Evolutionary conservation across 257 asterid genomes (phyloP), one percentile per base, ranked within the genome.

Genomic region (Nicotiana benthamiana): DNA sequence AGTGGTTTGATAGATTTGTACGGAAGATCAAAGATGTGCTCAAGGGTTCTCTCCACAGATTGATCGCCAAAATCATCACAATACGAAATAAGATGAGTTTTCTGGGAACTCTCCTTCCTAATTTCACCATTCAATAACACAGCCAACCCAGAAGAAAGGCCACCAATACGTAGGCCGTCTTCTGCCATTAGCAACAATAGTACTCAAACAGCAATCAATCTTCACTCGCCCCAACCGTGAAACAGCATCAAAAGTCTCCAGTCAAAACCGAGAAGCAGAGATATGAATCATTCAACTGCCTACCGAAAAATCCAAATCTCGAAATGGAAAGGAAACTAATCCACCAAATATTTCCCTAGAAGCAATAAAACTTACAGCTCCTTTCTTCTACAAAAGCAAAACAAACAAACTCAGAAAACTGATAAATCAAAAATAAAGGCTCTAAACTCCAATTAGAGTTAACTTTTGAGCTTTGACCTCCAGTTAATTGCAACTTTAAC

Each of bases 21-120:
- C 27, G 99, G 97, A 66, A 95, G 97, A 87, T 88, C 86, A 85
- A 95, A 95, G 63, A 95, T 90, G 85, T 95, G 98, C 57, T 95
- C 99, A 56, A 95, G 91, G 48, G 97, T 93, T 70, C 93, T 88
- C 83, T 95, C 99, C 85, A 93, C 91, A 13, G 99, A 92, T 84
- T 92, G 98, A 85, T 95, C 97, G 9, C 98, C 97, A 76, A 93
- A 93, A 84, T 88, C 90, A 84, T 91, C 94, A 88, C 97, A 92
- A 80, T 87, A 90, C 9, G 99, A 93, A 86, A 95, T 90, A 70
- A 92, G 86, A 70, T 84, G 97, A 24, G 90, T 80, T 80, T 89
- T 92, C 80, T 91, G 94, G 34, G 95, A 87, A 85, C 91, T 86
- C 81, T 91, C 91, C 80, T 82, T 92, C 84, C 84, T 90, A 56